phyloP scores from a whole-genome alignment of 306 rosid species.

The Dryas octopetala region DNA sequence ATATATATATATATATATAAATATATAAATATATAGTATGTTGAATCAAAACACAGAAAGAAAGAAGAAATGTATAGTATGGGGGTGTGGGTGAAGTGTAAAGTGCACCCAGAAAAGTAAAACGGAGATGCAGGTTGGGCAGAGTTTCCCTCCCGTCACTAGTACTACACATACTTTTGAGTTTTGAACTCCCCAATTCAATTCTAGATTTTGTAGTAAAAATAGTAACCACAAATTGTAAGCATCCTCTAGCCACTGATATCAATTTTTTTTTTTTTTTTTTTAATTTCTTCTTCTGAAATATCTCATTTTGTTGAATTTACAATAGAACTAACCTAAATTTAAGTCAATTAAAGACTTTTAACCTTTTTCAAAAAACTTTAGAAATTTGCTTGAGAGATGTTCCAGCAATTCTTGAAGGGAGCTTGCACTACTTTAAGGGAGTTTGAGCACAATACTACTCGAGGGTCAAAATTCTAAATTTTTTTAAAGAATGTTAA shows the following conservation, averaged over 20 bases:
- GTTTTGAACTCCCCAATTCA: neutral
- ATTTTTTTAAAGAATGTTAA: no score
- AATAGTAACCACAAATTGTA: neutral
- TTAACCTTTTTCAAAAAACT: no score
- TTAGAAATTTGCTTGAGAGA: no score
- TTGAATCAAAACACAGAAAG: neutral
- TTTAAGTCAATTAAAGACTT: no score
- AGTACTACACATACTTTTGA: neutral
- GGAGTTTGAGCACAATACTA: no score
- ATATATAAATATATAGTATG: neutral
- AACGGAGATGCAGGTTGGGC: constrained; percentile 6
- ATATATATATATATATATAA: neutral
- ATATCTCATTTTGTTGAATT: no score
- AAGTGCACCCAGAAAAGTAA: neutral
- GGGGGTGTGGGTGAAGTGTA: neutral
- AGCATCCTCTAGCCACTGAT: neutral
- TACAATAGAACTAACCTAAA: no score
- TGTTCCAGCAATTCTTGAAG: no score
- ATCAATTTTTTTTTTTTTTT: neutral
- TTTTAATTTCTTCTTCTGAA: no score
- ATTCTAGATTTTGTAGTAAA: neutral
- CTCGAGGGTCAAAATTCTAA: no score
- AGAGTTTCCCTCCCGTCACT: neutral
- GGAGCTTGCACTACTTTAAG: no score
- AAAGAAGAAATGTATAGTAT: neutral